These are phyloP conservation scores for Leccinum aurantiacum DNA, from an alignment of 768 basidiomycete genomes.

Conservation along the genomic window DNA sequence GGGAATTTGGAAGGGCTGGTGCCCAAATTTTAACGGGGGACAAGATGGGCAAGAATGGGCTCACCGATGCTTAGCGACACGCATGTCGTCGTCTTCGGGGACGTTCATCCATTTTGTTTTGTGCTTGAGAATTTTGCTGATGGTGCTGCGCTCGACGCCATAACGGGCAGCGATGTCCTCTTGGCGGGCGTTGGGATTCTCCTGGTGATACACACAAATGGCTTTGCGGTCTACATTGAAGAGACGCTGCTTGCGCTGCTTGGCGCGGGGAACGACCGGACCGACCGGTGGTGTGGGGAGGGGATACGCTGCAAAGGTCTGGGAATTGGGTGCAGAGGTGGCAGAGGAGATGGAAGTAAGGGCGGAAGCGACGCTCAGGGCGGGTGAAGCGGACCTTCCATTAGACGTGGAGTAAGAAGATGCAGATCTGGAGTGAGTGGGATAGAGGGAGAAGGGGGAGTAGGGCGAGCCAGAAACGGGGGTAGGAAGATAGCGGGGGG, in stretches of 20 bases:
- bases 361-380: conserved; percentile 55
- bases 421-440: conserved; percentile 47
- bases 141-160: conserved; percentile 87
- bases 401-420: conserved; percentile 45
- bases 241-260: conserved; percentile 72
- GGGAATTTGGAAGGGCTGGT: conserved; percentile 79
- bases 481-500: conserved; percentile 46
- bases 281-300: conserved; percentile 30
- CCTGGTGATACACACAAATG: conserved; percentile 67
- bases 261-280: conserved; percentile 37
- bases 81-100: conserved; percentile 54
- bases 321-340: conserved; percentile 32
- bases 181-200: conserved; percentile 70
- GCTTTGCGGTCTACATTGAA: conserved; percentile 71
- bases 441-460: conserved; percentile 44
- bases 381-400: conserved; percentile 60
- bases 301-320: conserved; percentile 30
- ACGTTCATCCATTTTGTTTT: conserved; percentile 81
- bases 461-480: conserved; percentile 48
- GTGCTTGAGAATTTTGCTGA: conserved; percentile 87
- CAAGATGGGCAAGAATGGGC: conserved; percentile 9
- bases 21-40: conserved; percentile 7
- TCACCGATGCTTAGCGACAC: conserved; percentile 71
- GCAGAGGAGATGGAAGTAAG: conserved; percentile 53
- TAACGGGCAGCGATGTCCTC: conserved; percentile 80